phyloP scores from a whole-genome alignment of 441 rosid genomes.

The Adansonia madagascariensis region DNA sequence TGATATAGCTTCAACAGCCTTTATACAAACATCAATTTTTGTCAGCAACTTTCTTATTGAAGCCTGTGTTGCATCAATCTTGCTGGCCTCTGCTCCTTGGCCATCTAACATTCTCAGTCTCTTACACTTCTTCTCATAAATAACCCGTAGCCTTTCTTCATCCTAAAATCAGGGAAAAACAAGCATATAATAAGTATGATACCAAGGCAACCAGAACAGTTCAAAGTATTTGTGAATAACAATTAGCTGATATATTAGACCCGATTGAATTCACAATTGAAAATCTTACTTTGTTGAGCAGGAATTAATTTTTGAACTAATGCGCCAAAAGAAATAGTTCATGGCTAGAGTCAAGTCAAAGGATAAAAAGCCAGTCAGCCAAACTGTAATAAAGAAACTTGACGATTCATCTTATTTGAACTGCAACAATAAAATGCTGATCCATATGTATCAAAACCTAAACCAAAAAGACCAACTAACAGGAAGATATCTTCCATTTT shows the following conservation, averaged over 20 bases:
- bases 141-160: conserved; percentile 77
- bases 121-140: conserved; percentile 76
- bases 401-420: neutral
- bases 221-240: conserved; percentile 15
- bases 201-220: conserved; percentile 4
- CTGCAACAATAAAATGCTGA: neutral
- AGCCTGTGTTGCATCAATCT: conserved; percentile 74
- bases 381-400: neutral
- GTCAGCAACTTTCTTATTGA: conserved; percentile 70
- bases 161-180: conserved; percentile 57
- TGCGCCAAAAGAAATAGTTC: neutral
- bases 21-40: conserved; percentile 66
- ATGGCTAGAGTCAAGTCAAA: neutral
- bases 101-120: conserved; percentile 59
- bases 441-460: neutral
- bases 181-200: conserved; percentile 31
- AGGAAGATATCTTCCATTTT: neutral
- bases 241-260: conserved; percentile 14
- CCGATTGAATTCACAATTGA: neutral
- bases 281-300: too few species aligned
- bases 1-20: conserved; percentile 73
- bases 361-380: neutral
- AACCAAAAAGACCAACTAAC: neutral
- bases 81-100: conserved; percentile 77
- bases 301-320: neutral